Base-by-base conservation (phyloP, 139 green algal species). In the Volvox africanus region DNA sequence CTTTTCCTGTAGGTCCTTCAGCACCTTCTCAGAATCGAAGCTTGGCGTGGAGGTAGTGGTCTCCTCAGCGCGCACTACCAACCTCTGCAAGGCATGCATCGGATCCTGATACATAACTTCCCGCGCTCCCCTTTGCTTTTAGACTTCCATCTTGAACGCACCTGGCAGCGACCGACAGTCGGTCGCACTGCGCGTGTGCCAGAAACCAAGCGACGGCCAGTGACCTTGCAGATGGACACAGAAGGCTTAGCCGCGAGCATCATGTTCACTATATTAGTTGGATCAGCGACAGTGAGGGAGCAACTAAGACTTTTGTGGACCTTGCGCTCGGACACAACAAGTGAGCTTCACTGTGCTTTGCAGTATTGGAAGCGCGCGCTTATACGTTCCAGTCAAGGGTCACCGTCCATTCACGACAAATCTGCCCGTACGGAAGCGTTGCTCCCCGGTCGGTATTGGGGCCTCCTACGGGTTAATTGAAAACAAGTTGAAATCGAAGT, bases 1-100 rank as follows among this genome's bases (percentile, higher is more conserved):
- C 94, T 98, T 97, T 0, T 93, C 93, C 80, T 96, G 92, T 88
- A 98, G 89, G 88, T 98, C 97, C 90, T 97, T 97, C 14, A 97
- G 90, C 13, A 97, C 69, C 85, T 94, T 94, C 80, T 95, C 93
- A 1, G 95, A 92, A 61, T 95, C 93, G 13, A 97, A 94, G 78
- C 78, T 84, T 35, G 78, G 75, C 2, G 69, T 50, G 24, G 37
- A 55, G 24, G 83, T 69, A 50, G 37, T 82, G 30, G 37, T 86
- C 3, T 79, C 19, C 87, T 91, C 87, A 68, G 87, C 76, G 61
- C 87, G 87, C 24, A 91, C 87, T 26, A 91, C 87, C 30, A 91
- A 35, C 61, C 61, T 83, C 86, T 90, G 86, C 50, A 62, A n/a
- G 65, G 24, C 44, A 50, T 32, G 61, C 35, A 30, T 82, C 32